Base-by-base conservation (phyloP, 495 filamentous ascomycete species). In the Thozetella sp. region DNA sequence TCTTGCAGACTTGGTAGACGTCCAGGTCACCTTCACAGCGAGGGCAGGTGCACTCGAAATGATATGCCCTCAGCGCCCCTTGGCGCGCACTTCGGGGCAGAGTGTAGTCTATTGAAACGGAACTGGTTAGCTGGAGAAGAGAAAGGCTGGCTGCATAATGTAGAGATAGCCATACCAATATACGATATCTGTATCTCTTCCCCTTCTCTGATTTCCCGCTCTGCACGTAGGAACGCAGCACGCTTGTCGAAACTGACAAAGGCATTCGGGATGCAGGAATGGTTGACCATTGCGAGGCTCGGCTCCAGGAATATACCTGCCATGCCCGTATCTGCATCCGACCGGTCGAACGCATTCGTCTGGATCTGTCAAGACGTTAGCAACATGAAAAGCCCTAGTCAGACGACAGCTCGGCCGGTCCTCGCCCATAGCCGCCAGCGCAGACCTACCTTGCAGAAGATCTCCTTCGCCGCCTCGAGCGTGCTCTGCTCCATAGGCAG, bases 241-340 rank as follows among this genome's bases (percentile, higher is more conserved):
- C 79, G 65, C 23, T 75, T 76, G 40, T 76, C 58, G 48, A 83
- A 83, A 24, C 70, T 65, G 24, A 85, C 71, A 34, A 72, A 73
- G 0, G 81, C 80, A 53, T 82, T 85, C 11, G 81, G 81, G 4
- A 75, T 61, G 51, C 83, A 85, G 1, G 81, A 83, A 60, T 85
- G 83, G 56, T 85, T 84, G 4, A 77, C 60, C 70, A 82, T 77
- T 22, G 83, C 75, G 23, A 84, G 63, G 4, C 58, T 67, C 3
- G 79, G 66, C 53, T 81, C 74, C 46, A 83, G 26, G 48, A 74
- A 80, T 12, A 77, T 66, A 2, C 78, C 80, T 20, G 63, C 64
- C 63, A 71, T 63, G 3, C 65, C 74, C 22, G 70, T 56, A 55
- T 79, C 76, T 1, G 60, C 55, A 56, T 82, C 79, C 25, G 63